Conservation (phyloP, 257 asterid genomes). For the Scutellaria baicalensis region DNA sequence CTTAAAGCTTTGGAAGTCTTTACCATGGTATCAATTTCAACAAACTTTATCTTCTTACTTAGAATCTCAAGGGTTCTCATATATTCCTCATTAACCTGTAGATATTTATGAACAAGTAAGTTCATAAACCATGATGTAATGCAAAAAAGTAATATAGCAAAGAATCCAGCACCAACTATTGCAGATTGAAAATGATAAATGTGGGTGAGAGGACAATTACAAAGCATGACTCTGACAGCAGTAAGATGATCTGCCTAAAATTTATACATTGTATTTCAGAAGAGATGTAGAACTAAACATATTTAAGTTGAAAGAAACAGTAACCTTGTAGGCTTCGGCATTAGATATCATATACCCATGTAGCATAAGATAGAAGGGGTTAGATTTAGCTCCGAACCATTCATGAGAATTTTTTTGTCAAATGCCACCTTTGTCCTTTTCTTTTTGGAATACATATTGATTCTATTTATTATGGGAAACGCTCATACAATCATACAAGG, state of each 20-base stretch:
- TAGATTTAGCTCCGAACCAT: constrained; percentile 1
- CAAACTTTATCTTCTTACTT: constrained; percentile 83
- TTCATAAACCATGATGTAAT: constrained; percentile 13
- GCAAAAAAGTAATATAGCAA: not conserved
- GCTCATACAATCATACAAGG: not conserved
- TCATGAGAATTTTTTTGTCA: not conserved
- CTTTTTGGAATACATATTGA: not conserved
- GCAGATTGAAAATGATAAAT: constrained; percentile 18
- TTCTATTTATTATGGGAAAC: not conserved
- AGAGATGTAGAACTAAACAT: not conserved
- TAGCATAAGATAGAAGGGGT: not conserved
- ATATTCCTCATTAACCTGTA: constrained; percentile 91
- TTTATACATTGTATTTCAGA: constrained; percentile 5
- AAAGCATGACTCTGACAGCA: constrained; percentile 1
- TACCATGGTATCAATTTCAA: constrained; percentile 67
- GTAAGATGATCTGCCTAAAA: constrained; percentile 1
- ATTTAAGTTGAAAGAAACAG: constrained; percentile 3
- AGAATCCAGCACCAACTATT: constrained; percentile 7
- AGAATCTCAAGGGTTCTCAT: constrained; percentile 83
- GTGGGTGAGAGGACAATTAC: constrained; percentile 5
- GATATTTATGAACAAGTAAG: constrained; percentile 15
- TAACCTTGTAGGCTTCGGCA: constrained; percentile 3
- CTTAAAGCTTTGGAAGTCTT: constrained; percentile 79
- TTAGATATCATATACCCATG: not conserved
- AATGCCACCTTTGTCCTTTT: not conserved